A percentile compares a stretch with the other conserved stretches of the same genome.
phyloP scores from a whole-genome alignment of 768 basidiomycete genomes.

The Serendipita vermifera region DNA sequence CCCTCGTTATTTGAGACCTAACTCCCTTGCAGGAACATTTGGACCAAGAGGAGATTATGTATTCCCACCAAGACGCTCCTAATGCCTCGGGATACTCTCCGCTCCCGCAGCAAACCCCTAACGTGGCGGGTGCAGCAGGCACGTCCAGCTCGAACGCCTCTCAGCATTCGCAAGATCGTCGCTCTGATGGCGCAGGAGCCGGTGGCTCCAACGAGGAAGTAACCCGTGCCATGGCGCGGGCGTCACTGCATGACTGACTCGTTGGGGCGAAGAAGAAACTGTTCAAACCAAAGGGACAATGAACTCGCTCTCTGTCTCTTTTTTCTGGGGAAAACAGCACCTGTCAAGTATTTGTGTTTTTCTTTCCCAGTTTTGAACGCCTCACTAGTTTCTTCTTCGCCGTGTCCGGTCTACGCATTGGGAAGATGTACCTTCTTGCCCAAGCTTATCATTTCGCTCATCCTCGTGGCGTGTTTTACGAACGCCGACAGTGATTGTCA shows the following conservation, averaged over 20 bases:
- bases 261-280: conserved; percentile 8
- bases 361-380: too few relatives aligned
- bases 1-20: not conserved
- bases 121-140: not conserved
- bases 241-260: conserved; percentile 2
- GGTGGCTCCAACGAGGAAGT: not conserved
- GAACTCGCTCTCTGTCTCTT: too few relatives aligned
- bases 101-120: not conserved
- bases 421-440: too few relatives aligned
- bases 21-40: not conserved
- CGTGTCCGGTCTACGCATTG: too few relatives aligned
- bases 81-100: not conserved
- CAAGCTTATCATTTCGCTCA: too few relatives aligned
- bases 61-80: not conserved
- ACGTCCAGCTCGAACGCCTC: not conserved
- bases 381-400: too few relatives aligned
- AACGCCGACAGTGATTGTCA: too few relatives aligned
- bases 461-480: too few relatives aligned
- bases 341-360: too few relatives aligned
- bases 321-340: too few relatives aligned
- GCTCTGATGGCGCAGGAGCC: not conserved
- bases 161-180: not conserved
- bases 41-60: not conserved
- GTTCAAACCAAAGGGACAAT: conserved; percentile 5
- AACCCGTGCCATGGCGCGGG: not conserved